These are phyloP conservation scores for Neurospora tetrasperma DNA, from an alignment of 495 filamentous ascomycete genomes.

Conservation along the genomic window DNA sequence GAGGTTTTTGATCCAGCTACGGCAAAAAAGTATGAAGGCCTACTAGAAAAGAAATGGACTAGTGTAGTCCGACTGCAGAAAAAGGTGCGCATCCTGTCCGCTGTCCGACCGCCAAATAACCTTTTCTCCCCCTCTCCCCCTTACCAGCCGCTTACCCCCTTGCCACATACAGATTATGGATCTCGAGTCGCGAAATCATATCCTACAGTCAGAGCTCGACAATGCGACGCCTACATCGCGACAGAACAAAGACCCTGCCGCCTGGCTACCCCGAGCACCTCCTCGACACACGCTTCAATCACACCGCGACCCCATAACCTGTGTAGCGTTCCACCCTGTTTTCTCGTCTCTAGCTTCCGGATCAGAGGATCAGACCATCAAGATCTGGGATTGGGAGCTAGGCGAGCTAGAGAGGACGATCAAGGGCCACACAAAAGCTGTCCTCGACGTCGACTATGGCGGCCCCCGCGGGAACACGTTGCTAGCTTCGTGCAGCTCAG, in stretches of 20 bases:
- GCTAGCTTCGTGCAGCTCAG: slow-evolving; percentile 81
- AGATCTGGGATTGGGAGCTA: slow-evolving; percentile 98
- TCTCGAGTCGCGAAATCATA: slow-evolving; percentile 60
- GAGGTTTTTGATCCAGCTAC: slow-evolving; percentile 65
- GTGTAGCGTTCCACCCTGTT: slow-evolving; percentile 88
- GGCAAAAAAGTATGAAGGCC: slow-evolving; percentile 76
- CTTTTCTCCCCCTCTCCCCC: neutral
- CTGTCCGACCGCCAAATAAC: neutral
- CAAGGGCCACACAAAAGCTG: slow-evolving; percentile 87
- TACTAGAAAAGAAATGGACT: slow-evolving; percentile 96
- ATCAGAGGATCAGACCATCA: slow-evolving; percentile 79
- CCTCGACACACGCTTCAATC: slow-evolving; percentile 76
- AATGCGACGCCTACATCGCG: slow-evolving; percentile 73
- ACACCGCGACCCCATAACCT: slow-evolving; percentile 72
- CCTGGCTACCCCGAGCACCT: slow-evolving; percentile 76
- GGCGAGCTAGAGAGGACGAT: slow-evolving; percentile 86
- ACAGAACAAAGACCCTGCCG: slow-evolving; percentile 71
- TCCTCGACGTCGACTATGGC: slow-evolving; percentile 85
- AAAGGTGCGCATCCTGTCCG: slow-evolving; percentile 49
- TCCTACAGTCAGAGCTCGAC: slow-evolving; percentile 74
- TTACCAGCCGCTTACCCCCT: slow-evolving; percentile 3
- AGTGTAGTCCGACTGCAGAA: slow-evolving; percentile 84
- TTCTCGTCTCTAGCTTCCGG: slow-evolving; percentile 88
- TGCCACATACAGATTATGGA: slow-evolving; percentile 69
- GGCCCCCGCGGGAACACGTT: slow-evolving; percentile 78